Conservation (phyloP, 2,329 filamentous ascomycete species). For the Neonectria magnoliae region DNA sequence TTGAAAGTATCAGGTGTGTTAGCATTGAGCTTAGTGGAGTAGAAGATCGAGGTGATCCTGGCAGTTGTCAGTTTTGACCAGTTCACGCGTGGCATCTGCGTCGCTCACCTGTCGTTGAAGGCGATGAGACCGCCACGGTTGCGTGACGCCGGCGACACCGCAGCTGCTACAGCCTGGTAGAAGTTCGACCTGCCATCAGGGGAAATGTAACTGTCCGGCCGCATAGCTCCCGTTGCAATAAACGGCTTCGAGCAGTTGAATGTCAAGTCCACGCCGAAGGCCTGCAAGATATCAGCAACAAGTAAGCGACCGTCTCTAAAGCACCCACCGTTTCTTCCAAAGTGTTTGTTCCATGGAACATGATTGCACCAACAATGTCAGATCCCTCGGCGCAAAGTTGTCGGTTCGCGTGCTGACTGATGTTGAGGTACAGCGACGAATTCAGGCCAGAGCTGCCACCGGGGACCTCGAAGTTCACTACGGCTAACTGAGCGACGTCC, state of each 20-base stretch:
- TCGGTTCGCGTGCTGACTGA: conserved; percentile 45
- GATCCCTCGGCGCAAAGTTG: conserved; percentile 45
- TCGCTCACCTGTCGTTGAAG: conserved; percentile 62
- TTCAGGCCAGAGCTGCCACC: conserved; percentile 46
- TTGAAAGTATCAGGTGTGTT: conserved; percentile 70
- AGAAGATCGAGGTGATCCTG: conserved; percentile 58
- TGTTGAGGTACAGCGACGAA: conserved; percentile 47
- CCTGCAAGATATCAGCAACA: background rate
- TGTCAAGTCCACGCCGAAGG: conserved; percentile 29
- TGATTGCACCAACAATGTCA: conserved; percentile 43
- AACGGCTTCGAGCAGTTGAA: conserved; percentile 36
- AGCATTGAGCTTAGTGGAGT: conserved; percentile 68
- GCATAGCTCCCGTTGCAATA: conserved; percentile 27
- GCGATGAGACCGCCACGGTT: conserved; percentile 65
- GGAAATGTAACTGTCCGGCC: conserved; percentile 26
- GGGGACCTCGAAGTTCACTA: conserved; percentile 38
- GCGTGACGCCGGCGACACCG: conserved; percentile 22
- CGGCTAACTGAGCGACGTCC: conserved; percentile 44
- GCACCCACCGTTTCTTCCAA: conserved; percentile 59
- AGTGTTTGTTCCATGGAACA: conserved; percentile 62
- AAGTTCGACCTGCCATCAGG: conserved; percentile 30
- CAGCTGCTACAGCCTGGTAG: conserved; percentile 28
- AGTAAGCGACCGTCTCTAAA: too few relatives aligned
- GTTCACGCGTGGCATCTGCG: background rate
- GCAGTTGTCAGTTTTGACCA: background rate